A percentile compares a stretch with the other conserved stretches of the same genome.
These are phyloP conservation scores for Miscanthus sacchariflorus DNA, from an alignment of 202 grass and related monocot genomes.

Conservation along the genomic window DNA sequence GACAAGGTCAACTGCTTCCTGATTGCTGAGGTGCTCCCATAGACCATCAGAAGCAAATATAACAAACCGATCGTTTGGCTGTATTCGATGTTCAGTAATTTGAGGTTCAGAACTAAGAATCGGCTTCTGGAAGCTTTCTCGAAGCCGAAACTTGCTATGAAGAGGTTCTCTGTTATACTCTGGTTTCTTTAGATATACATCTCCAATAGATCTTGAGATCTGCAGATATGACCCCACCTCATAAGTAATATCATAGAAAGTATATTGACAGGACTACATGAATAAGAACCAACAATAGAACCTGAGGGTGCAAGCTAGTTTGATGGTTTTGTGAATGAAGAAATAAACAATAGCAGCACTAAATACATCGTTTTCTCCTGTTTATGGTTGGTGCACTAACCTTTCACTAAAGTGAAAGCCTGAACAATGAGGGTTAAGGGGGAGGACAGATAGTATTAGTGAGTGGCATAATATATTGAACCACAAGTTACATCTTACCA, in stretches of 20 bases:
- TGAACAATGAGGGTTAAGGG: slow-evolving; percentile 2
- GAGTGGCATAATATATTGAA: slow-evolving; percentile 14
- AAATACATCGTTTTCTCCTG: slow-evolving; percentile 11
- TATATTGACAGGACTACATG: not conserved
- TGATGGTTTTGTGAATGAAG: not conserved
- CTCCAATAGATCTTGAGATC: slow-evolving; percentile 94
- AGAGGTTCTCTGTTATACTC: slow-evolving; percentile 89
- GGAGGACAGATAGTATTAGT: slow-evolving; percentile 20
- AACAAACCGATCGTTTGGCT: slow-evolving; percentile 76
- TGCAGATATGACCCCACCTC: slow-evolving; percentile 49
- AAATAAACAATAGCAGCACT: slow-evolving; percentile 9
- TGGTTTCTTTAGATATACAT: slow-evolving; percentile 81
- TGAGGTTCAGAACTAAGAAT: slow-evolving; percentile 90
- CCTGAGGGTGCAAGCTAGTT: not conserved
- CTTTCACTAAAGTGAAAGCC: slow-evolving; percentile 45
- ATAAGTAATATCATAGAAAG: slow-evolving; percentile 18
- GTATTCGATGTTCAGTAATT: slow-evolving; percentile 77
- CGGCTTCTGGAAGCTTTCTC: slow-evolving; percentile 73
- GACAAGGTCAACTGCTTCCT: slow-evolving; percentile 96
- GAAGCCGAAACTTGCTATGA: slow-evolving; percentile 79
- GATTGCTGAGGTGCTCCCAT: slow-evolving; percentile 92
- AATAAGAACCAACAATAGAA: not conserved
- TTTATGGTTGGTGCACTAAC: slow-evolving; percentile 8
- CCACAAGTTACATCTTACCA: slow-evolving; percentile 44
- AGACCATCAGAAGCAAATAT: slow-evolving; percentile 97